A percentile compares a stretch with the other conserved stretches of the same genome.
These are phyloP conservation scores for Phialemoniopsis sp. DNA, from an alignment of 2,329 filamentous ascomycete species.

Conservation along the genomic window DNA sequence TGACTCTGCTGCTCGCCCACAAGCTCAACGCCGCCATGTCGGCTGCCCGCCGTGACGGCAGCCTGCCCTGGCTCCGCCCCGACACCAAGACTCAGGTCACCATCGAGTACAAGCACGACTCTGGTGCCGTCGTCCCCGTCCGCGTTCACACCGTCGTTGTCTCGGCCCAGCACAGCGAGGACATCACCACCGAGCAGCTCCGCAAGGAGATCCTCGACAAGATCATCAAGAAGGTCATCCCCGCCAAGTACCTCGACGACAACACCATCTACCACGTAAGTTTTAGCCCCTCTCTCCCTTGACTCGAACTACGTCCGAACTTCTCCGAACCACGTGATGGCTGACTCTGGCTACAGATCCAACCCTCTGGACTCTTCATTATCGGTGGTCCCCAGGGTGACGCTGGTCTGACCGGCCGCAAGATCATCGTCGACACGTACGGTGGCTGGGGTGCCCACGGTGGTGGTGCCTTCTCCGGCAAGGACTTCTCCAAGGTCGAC, in stretches of 20 bases:
- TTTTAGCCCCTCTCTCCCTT: constrained; percentile 11
- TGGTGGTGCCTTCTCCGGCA: constrained; percentile 99
- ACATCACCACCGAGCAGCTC: constrained; percentile 86
- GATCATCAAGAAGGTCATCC: constrained; percentile 95
- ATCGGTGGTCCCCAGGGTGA: constrained; percentile 99
- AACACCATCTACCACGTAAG: constrained; percentile 91
- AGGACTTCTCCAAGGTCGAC: constrained; percentile 99
- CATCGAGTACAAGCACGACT: constrained; percentile 96
- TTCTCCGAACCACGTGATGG: not conserved
- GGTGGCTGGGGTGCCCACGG: constrained; percentile 99
- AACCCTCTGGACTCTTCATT: constrained; percentile 98
- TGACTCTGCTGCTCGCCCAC: constrained; percentile 92
- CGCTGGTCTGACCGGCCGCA: constrained; percentile 95
- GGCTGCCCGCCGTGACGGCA: constrained; percentile 79
- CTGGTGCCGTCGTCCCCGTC: constrained; percentile 85
- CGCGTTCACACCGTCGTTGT: constrained; percentile 97
- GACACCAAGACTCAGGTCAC: constrained; percentile 99
- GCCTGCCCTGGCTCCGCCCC: constrained; percentile 88
- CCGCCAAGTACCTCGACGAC: constrained; percentile 85
- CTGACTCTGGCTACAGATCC: constrained; percentile 50
- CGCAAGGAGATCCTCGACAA: constrained; percentile 95
- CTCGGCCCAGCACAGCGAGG: constrained; percentile 87
- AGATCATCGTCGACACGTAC: constrained; percentile 99
- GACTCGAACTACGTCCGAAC: not conserved
- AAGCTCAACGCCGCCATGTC: constrained; percentile 96